Evolutionary conservation across 2,329 filamentous ascomycete species (phyloP), one percentile per base, ranked within the genome.

Genomic region (Ophiostoma sp.): DNA sequence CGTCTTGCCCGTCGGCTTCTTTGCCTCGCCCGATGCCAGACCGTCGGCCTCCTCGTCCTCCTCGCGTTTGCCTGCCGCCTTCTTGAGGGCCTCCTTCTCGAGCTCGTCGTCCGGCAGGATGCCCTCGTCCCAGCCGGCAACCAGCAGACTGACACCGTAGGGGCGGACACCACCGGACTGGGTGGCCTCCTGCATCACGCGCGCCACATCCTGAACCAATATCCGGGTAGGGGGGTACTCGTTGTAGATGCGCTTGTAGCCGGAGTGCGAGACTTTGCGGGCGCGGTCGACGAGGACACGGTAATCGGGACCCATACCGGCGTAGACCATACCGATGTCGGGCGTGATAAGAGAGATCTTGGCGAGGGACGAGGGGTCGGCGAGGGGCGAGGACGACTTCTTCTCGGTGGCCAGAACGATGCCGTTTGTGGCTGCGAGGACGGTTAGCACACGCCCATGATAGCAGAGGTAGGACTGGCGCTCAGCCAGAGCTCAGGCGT

Each of bases 231-330:
- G 95, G n/a, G 95, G 95, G 83, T 99, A 99, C 83, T 99, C 95
- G 82, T 99, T 99, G 85, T 99, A 99, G 83, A 99, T 93, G 80
- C 95, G 92, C 87, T 99, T 99, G 88, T 99, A 99, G 79, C 89
- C 90, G 64, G 95, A 96, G 82, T 99, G 95, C 68, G 93, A 97
- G 74, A 97, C 95, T 81, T 98, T 99, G 77, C 95, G 93, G 74
- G 95, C 95, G 80, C 93, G 94, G 84, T 99, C 95, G 75, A 98
- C 95, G 67, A 99, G 86, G 69, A 99, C 92, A 79, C 95, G 89
- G 83, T 98, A 99, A 81, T 99, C 95, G 70, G 95, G 95, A 42
- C 95, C 94, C 95, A 99, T 99, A 78, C 95, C 95, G 66, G 93
- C 93, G 83, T 99, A 99, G 76, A 99, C 95, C 92, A 98, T 97